These are phyloP conservation scores for Bruguiera parviflora DNA, from an alignment of 345 rosid genomes.

Conservation along the genomic window DNA sequence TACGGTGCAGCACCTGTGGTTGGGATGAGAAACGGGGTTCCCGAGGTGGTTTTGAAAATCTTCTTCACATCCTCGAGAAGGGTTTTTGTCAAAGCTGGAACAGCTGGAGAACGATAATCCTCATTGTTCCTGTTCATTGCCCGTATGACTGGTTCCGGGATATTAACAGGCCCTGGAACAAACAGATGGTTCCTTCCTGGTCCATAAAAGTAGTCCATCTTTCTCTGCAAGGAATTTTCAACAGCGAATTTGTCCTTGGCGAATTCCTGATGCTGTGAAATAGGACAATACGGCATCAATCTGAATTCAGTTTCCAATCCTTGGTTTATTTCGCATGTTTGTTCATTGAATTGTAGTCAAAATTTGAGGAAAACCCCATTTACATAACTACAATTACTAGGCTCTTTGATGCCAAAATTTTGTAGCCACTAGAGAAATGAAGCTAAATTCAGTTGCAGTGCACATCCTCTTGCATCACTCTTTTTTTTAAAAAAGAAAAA, in stretches of 20 bases:
- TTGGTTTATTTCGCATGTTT: neutral
- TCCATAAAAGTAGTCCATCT: constrained; percentile 82
- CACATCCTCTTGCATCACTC: no score
- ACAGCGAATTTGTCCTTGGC: constrained; percentile 3
- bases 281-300: neutral
- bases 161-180: constrained; percentile 97
- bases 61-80: constrained; percentile 89
- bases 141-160: constrained; percentile 87
- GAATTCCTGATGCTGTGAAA: neutral
- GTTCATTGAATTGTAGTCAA: neutral
- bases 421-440: no score
- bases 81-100: constrained; percentile 81
- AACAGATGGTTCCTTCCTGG: constrained; percentile 97
- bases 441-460: no score
- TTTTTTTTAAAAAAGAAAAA: no score
- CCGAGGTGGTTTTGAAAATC: constrained; percentile 89
- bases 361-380: neutral
- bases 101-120: constrained; percentile 95
- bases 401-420: no score
- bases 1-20: constrained; percentile 55
- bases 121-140: constrained; percentile 99
- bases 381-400: neutral
- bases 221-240: constrained; percentile 11
- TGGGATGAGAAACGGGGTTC: constrained; percentile 85
- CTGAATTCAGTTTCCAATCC: neutral